Evolutionary conservation across 305 asterid species (phyloP).

Genomic region (Fraxinus floribunda): DNA sequence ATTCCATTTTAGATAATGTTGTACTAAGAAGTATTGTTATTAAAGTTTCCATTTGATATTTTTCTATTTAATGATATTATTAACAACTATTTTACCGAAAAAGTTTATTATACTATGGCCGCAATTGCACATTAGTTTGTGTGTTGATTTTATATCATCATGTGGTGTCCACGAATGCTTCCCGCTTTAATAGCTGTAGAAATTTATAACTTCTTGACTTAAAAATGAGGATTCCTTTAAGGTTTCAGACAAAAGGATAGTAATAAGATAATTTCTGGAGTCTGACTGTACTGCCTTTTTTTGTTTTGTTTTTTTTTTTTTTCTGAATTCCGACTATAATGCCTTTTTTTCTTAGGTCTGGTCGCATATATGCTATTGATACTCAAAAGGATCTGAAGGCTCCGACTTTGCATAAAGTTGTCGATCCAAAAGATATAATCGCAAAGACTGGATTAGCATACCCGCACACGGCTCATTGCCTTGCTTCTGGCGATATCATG

Average conservation of each 20-base stretch:
- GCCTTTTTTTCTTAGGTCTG: constrained; percentile 55
- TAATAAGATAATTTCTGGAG: background rate
- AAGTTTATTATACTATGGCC: background rate
- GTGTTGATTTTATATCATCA: background rate
- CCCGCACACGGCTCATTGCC: constrained; percentile 98
- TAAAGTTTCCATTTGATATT: background rate
- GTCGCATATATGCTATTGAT: constrained; percentile 92
- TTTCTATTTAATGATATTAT: background rate
- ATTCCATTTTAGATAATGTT: background rate
- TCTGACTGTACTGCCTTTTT: background rate
- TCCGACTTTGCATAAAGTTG: constrained; percentile 70
- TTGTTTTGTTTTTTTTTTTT: background rate
- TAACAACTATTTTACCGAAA: background rate
- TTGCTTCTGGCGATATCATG: constrained; percentile 95
- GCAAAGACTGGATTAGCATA: constrained; percentile 87
- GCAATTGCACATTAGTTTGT: background rate
- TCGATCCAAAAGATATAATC: constrained; percentile 75
- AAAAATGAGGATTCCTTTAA: background rate
- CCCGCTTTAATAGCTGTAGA: background rate
- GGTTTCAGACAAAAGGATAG: background rate
- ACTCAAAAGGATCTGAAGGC: constrained; percentile 78
- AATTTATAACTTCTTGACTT: background rate
- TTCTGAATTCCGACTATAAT: background rate
- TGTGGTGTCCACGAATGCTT: background rate
- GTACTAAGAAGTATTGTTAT: background rate